phyloP scores from a whole-genome alignment of 208 protist genomes.

The Trypanosoma lewisi region DNA sequence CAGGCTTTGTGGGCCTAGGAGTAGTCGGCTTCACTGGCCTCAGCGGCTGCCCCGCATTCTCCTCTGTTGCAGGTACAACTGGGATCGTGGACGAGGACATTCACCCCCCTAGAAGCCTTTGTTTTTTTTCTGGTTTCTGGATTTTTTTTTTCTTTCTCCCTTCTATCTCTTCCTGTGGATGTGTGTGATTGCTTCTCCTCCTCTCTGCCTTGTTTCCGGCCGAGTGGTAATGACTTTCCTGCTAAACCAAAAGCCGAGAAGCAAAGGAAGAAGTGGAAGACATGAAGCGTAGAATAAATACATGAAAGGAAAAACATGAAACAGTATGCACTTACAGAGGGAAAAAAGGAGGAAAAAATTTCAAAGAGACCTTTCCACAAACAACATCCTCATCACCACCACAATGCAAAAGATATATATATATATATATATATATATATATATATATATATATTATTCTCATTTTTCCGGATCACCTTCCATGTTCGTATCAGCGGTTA shows the following conservation, averaged over 20 bases:
- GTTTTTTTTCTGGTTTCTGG: background rate
- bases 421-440: too few species aligned
- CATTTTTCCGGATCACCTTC: background rate
- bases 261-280: background rate
- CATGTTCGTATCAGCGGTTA: background rate
- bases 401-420: background rate
- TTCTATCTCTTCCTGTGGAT: background rate
- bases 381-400: too few species aligned
- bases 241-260: too few species aligned
- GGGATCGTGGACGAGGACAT: slow-evolving; percentile 5
- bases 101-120: background rate
- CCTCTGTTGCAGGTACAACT: background rate
- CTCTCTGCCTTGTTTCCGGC: background rate
- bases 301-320: background rate
- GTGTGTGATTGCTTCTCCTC: background rate
- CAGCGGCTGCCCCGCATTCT: background rate
- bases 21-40: slow-evolving; percentile 1
- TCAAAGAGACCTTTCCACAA: background rate
- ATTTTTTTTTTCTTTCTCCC: background rate
- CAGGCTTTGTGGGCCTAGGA: slow-evolving; percentile 25
- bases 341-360: background rate
- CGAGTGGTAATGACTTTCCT: too few species aligned
- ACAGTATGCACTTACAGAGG: background rate
- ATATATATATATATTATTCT: too few species aligned
- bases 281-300: background rate